These are phyloP conservation scores for Penicillium robsamsonii DNA, from an alignment of 495 filamentous ascomycete species.

Conservation along the genomic window DNA sequence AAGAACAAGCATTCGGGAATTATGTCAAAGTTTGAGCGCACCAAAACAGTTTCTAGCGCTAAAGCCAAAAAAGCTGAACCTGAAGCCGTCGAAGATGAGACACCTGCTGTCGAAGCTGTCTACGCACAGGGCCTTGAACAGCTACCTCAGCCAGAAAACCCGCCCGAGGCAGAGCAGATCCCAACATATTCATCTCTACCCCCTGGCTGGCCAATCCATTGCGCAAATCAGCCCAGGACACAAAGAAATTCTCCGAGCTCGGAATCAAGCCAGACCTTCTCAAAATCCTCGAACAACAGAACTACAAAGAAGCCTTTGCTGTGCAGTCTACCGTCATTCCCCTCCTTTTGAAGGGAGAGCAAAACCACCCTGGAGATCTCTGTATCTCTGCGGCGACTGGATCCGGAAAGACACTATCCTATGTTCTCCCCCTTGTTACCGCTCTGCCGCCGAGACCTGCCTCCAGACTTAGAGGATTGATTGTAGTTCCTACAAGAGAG, in stretches of 20 bases:
- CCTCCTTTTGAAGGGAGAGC: slow-evolving; percentile 61
- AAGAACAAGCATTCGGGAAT: slow-evolving; percentile 44
- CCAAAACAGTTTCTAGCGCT: slow-evolving; percentile 33
- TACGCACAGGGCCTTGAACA: slow-evolving; percentile 69
- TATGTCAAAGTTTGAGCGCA: slow-evolving; percentile 47
- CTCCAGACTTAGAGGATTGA: slow-evolving; percentile 67
- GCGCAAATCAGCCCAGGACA: slow-evolving; percentile 56
- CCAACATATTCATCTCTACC: slow-evolving; percentile 50
- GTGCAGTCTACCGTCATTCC: slow-evolving; percentile 82
- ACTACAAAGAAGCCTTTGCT: slow-evolving; percentile 74
- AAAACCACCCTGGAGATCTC: slow-evolving; percentile 65
- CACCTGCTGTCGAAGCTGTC: slow-evolving; percentile 31
- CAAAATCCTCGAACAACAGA: slow-evolving; percentile 59
- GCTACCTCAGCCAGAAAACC: slow-evolving; percentile 70
- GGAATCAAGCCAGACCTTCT: slow-evolving; percentile 54
- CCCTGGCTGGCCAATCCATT: slow-evolving; percentile 75
- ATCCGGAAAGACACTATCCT: slow-evolving; percentile 91
- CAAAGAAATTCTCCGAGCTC: slow-evolving; percentile 60
- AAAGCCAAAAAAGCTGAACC: slow-evolving; percentile 23
- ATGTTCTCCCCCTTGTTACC: slow-evolving; percentile 80
- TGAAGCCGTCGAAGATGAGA: slow-evolving; percentile 27
- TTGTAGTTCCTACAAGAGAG: slow-evolving; percentile 88
- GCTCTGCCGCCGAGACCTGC: slow-evolving; percentile 58
- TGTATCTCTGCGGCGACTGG: slow-evolving; percentile 88
- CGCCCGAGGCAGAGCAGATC: slow-evolving; percentile 48